phyloP scores from a whole-genome alignment of 179 eudicot species.

The Carnegiea gigantea region DNA sequence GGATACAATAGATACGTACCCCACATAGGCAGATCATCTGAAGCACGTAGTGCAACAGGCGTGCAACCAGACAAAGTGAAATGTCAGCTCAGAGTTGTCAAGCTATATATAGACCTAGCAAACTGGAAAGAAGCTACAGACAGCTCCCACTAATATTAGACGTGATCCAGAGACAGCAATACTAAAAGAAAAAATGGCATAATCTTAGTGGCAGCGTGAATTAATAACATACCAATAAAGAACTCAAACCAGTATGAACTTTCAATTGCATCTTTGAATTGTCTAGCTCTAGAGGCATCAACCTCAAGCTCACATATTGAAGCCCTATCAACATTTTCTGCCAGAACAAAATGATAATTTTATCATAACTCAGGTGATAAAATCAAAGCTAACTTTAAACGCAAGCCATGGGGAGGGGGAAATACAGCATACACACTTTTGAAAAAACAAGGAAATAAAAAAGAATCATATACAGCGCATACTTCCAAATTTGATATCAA shows the following conservation, averaged over 20 bases:
- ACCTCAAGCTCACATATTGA: slow-evolving; percentile 69
- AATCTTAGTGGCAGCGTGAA: not conserved
- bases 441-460: not conserved
- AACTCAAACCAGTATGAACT: slow-evolving; percentile 90
- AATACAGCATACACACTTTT: not conserved
- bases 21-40: slow-evolving; percentile 96
- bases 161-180: not conserved
- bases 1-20: slow-evolving; percentile 48
- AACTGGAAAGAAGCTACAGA: not conserved
- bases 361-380: not conserved
- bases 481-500: slow-evolving; percentile 74
- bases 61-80: slow-evolving; percentile 19
- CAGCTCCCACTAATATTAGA: not conserved
- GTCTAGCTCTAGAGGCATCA: slow-evolving; percentile 68
- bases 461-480: slow-evolving; percentile 23
- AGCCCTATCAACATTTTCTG: slow-evolving; percentile 66
- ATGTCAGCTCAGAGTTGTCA: slow-evolving; percentile 21
- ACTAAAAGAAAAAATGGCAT: not conserved
- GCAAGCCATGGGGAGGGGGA: not conserved
- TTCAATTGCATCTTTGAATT: slow-evolving; percentile 81
- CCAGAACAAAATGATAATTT: slow-evolving; percentile 12
- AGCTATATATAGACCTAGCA: not conserved
- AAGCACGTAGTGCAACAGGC: slow-evolving; percentile 31
- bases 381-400: not conserved
- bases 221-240: slow-evolving; percentile 63